Evolutionary conservation across 2,329 filamentous ascomycete species (phyloP), one percentile per base, ranked within the genome.

Genomic region (Colletotrichum shisoi): DNA sequence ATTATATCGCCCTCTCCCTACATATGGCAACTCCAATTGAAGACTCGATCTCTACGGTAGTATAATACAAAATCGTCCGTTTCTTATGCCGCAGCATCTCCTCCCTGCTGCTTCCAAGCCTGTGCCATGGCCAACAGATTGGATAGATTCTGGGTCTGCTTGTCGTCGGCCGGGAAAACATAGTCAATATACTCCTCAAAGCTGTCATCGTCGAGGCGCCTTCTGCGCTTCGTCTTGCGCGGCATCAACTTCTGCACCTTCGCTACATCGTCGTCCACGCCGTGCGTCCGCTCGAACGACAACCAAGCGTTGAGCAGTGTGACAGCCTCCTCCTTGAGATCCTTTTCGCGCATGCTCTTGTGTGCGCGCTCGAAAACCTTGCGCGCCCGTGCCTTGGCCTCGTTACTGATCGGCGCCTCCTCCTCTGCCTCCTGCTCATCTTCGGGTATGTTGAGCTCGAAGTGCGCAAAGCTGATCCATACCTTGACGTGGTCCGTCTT

Each of bases 401-500:
- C 89, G 24, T 95, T 92, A 78, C 90, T 93, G 74, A 96, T 86
- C 2, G 79, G 89, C 80, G 74, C 87, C 82, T 90, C 88, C 67
- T 89, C 87, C 21, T 86, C 85, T 4, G 79, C 81, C 48, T 86
- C 85, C 54, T 87, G 85, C 46, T 87, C 87, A 59, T 87, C 86
- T 64, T 96, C 93, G 51, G 93, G 93, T 0, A 97, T 89, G 76
- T 95, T 94, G 81, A 98, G 92, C 79, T 99, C 95, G 75, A 99
- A 98, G 77, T 96, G 92, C n/a, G 95, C 95, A 80, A 94, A 99
- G 77, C 92, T 94, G 78, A 95, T 96, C 95, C 95, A 99, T 68
- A 99, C 95, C 83, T 98, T 99, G 83, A 97, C 93, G 76, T 99
- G 95, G 74, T 95, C 90, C n/a, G 95, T 97, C 87, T 96, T 97